phyloP scores from a whole-genome alignment of 345 rosid genomes.

The Citrus mangshanensis region DNA sequence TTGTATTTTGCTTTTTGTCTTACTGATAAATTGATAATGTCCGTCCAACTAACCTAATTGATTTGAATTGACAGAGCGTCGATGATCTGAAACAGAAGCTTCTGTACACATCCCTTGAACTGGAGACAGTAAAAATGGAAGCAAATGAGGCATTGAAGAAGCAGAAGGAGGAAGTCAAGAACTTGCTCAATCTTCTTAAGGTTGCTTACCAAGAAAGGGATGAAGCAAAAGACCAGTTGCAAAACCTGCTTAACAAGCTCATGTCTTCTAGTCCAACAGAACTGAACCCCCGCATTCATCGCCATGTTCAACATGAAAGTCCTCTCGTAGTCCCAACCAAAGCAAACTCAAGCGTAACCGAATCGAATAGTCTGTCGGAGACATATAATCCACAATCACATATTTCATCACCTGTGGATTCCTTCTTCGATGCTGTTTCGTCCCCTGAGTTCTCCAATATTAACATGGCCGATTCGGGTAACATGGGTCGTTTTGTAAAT shows the following conservation, averaged over 20 bases:
- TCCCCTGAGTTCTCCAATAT: constrained; percentile 71
- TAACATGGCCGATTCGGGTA: constrained; percentile 43
- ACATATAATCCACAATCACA: constrained; percentile 43
- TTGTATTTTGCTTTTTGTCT: neutral
- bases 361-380: constrained; percentile 63
- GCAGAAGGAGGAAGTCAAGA: constrained; percentile 45
- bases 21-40: neutral
- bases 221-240: constrained; percentile 67
- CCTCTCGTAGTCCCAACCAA: constrained; percentile 31
- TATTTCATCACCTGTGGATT: constrained; percentile 68
- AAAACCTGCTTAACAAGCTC: constrained; percentile 43
- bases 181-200: constrained; percentile 50
- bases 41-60: neutral
- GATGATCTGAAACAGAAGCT: constrained; percentile 74
- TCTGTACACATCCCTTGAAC: constrained; percentile 49
- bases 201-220: constrained; percentile 75
- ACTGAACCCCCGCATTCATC: constrained; percentile 3
- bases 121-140: constrained; percentile 58
- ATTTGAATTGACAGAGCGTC: constrained; percentile 41
- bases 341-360: constrained; percentile 79
- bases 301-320: constrained; percentile 17
- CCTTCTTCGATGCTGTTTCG: constrained; percentile 65
- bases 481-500: constrained; percentile 18
- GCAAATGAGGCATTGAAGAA: constrained; percentile 56
- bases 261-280: constrained; percentile 26